These are phyloP conservation scores for Eimeria praecox DNA, from an alignment of 169 alveolate species.

Conservation along the genomic window DNA sequence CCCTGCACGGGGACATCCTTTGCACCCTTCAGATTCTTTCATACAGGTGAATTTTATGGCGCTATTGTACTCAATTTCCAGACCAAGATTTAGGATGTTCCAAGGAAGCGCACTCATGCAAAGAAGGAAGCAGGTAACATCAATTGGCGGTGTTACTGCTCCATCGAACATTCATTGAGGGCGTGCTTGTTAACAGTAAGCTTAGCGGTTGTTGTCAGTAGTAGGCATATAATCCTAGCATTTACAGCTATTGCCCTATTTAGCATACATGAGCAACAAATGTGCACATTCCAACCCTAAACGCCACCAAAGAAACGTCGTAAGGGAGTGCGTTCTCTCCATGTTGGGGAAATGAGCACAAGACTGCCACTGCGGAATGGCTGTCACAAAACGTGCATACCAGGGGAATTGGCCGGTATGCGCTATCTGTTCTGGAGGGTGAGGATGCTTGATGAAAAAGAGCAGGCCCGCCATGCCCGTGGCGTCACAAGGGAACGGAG, in stretches of 20 bases:
- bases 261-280: not conserved
- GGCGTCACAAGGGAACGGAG: not conserved
- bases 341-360: not conserved
- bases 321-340: not conserved
- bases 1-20: not conserved
- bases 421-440: not conserved
- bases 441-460: not conserved
- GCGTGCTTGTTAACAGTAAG: not conserved
- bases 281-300: not conserved
- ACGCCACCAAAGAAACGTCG: not conserved
- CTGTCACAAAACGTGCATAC: not conserved
- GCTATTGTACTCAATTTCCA: not conserved
- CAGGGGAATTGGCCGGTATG: no score
- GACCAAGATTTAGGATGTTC: not conserved
- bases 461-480: not conserved
- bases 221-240: not conserved
- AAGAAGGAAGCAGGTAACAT: not conserved
- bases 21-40: not conserved
- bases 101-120: not conserved
- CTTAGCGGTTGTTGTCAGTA: not conserved
- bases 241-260: not conserved
- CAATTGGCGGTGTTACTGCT: not conserved
- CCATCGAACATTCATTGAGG: not conserved
- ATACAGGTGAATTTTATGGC: not conserved
- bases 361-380: not conserved